These are phyloP conservation scores for Pseudogymnoascus sp. DNA, from an alignment of 2,329 filamentous ascomycete species.

Conservation along the genomic window DNA sequence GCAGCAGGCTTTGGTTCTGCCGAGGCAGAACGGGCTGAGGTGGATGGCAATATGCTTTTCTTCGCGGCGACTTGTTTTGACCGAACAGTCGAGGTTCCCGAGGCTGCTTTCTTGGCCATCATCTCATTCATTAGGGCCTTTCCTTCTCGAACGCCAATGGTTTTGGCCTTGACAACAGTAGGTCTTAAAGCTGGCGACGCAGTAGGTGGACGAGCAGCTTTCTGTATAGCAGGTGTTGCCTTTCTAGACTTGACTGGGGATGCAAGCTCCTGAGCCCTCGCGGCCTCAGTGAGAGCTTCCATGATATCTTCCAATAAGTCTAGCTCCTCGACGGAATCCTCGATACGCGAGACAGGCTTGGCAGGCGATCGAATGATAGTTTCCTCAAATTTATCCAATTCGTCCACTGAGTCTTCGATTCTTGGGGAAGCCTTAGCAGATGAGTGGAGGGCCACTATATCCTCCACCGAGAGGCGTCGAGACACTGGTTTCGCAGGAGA, in stretches of 20 bases:
- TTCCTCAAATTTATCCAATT: conserved; percentile 40
- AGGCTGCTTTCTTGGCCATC: conserved; percentile 6
- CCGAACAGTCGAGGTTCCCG: neutral
- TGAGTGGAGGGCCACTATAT: conserved; percentile 21
- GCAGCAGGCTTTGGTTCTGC: conserved; percentile 2
- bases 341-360: conserved; percentile 40
- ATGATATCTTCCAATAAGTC: conserved; percentile 54
- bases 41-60: neutral
- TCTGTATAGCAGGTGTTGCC: neutral
- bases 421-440: conserved; percentile 28
- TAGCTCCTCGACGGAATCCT: conserved; percentile 55
- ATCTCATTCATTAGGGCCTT: conserved; percentile 4
- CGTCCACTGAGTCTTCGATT: conserved; percentile 52
- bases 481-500: conserved; percentile 8
- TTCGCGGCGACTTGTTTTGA: neutral
- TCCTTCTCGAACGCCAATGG: neutral
- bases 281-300: conserved; percentile 32
- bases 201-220: neutral
- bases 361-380: conserved; percentile 24
- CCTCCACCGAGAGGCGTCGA: conserved; percentile 18
- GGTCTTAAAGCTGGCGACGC: neutral
- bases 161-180: neutral
- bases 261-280: conserved; percentile 20
- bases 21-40: neutral
- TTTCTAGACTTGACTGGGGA: conserved; percentile 16